Evolutionary conservation across 2,329 filamentous ascomycete genomes (phyloP).

Genomic region (Ceratocystis cubensis): DNA sequence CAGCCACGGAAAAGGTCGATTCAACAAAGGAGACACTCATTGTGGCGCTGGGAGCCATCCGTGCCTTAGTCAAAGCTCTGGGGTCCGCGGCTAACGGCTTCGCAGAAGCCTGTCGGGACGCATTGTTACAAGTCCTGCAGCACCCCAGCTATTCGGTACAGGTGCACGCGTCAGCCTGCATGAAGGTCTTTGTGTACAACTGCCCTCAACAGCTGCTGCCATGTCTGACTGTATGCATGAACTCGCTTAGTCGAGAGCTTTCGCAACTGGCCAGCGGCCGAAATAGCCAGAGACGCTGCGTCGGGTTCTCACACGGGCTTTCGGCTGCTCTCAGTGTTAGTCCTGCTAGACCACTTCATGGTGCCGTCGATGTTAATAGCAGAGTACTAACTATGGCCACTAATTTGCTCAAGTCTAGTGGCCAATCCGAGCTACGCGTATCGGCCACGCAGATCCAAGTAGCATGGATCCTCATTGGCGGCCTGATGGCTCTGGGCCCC

Average conservation of each 20-base stretch:
- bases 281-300: conserved; percentile 60
- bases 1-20: conserved; percentile 72
- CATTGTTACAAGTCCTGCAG: conserved; percentile 75
- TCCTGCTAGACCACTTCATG: conserved; percentile 75
- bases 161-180: conserved; percentile 71
- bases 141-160: conserved; percentile 96
- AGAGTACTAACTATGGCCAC: conserved; percentile 84
- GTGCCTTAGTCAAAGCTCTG: conserved; percentile 63
- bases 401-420: conserved; percentile 79
- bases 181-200: conserved; percentile 76
- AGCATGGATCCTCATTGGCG: conserved; percentile 93
- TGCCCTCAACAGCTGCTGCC: conserved; percentile 86
- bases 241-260: conserved; percentile 79
- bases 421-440: conserved; percentile 77
- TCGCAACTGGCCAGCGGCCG: conserved; percentile 61
- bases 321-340: conserved; percentile 86
- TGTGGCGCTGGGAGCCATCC: conserved; percentile 63
- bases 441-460: conserved; percentile 95
- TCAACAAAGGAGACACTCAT: conserved; percentile 78
- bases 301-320: conserved; percentile 84
- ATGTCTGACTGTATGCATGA: conserved; percentile 91
- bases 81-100: conserved; percentile 71
- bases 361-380: conserved; percentile 90
- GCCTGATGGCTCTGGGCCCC: conserved; percentile 87
- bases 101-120: conserved; percentile 74